Conservation (phyloP, 768 basidiomycete species). For the Mycena haematopus region DNA sequence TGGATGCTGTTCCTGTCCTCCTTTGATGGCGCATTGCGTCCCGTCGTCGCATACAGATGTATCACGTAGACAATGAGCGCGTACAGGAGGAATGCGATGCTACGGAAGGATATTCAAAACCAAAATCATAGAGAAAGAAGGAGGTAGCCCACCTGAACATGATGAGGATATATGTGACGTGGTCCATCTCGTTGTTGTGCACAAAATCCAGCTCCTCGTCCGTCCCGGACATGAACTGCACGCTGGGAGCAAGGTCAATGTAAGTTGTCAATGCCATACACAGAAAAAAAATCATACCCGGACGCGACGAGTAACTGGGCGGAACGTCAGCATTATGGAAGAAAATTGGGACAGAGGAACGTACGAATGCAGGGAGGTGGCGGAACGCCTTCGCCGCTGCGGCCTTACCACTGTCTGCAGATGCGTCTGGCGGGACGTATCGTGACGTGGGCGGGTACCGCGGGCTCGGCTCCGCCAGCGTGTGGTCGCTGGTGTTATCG, state of each 20-base stretch:
- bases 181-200: constrained; percentile 80
- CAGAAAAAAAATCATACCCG: constrained; percentile 53
- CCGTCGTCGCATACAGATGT: constrained; percentile 68
- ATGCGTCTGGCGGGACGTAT: constrained; percentile 23
- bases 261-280: neutral
- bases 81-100: constrained; percentile 81
- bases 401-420: constrained; percentile 37
- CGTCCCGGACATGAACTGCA: constrained; percentile 92
- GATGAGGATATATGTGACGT: constrained; percentile 87
- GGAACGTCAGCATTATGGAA: constrained; percentile 13
- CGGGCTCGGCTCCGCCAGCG: constrained; percentile 51
- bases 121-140: neutral
- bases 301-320: constrained; percentile 71
- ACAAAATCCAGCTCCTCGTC: constrained; percentile 86
- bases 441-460: constrained; percentile 26
- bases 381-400: constrained; percentile 70
- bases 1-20: constrained; percentile 47
- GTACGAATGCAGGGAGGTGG: constrained; percentile 87
- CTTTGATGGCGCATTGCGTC: constrained; percentile 54
- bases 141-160: constrained; percentile 80
- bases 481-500: constrained; percentile 70
- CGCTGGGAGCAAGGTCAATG: constrained; percentile 34
- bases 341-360: constrained; percentile 38
- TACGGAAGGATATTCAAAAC: constrained; percentile 32
- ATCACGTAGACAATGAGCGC: constrained; percentile 73